Evolutionary conservation across 768 basidiomycete species (phyloP).

Genomic region (Lepiota venenata): DNA sequence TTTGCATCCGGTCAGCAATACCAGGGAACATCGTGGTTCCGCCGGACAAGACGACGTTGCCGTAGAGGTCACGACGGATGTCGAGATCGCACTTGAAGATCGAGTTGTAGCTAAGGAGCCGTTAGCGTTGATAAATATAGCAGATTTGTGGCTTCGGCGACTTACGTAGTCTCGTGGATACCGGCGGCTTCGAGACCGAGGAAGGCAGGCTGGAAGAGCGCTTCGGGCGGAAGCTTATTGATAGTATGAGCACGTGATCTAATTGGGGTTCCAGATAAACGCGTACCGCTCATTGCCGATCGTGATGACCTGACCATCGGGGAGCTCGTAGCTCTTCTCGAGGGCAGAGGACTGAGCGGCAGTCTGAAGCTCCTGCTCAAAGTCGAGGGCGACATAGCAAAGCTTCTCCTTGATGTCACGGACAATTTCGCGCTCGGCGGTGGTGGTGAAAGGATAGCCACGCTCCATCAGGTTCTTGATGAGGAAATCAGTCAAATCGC

Average conservation of each 20-base stretch:
- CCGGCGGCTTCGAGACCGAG: slow-evolving; percentile 86
- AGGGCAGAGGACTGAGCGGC: slow-evolving; percentile 88
- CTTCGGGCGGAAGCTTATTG: slow-evolving; percentile 85
- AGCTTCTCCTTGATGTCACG: slow-evolving; percentile 98
- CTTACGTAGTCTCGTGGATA: slow-evolving; percentile 87
- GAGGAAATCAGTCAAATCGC: slow-evolving; percentile 83
- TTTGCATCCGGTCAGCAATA: slow-evolving; percentile 95
- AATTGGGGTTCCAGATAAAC: slow-evolving; percentile 49
- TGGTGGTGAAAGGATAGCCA: slow-evolving; percentile 92
- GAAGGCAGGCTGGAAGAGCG: slow-evolving; percentile 91
- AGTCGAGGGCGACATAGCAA: slow-evolving; percentile 93
- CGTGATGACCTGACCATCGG: slow-evolving; percentile 94
- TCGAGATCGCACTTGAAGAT: slow-evolving; percentile 88
- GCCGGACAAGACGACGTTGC: slow-evolving; percentile 85
- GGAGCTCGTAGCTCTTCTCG: slow-evolving; percentile 87
- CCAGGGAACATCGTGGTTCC: slow-evolving; percentile 97
- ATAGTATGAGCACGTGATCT: slow-evolving; percentile 52
- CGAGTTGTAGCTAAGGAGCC: slow-evolving; percentile 58
- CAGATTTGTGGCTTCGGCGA: slow-evolving; percentile 67
- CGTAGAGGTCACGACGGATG: slow-evolving; percentile 77
- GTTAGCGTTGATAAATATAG: no score
- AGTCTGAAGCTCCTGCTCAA: slow-evolving; percentile 90
- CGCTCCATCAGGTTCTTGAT: slow-evolving; percentile 88
- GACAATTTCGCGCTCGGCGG: slow-evolving; percentile 92
- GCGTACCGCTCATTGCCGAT: slow-evolving; percentile 90